These are phyloP conservation scores for Hypoxylon sp. DNA, from an alignment of 2,329 filamentous ascomycete genomes.

Conservation along the genomic window DNA sequence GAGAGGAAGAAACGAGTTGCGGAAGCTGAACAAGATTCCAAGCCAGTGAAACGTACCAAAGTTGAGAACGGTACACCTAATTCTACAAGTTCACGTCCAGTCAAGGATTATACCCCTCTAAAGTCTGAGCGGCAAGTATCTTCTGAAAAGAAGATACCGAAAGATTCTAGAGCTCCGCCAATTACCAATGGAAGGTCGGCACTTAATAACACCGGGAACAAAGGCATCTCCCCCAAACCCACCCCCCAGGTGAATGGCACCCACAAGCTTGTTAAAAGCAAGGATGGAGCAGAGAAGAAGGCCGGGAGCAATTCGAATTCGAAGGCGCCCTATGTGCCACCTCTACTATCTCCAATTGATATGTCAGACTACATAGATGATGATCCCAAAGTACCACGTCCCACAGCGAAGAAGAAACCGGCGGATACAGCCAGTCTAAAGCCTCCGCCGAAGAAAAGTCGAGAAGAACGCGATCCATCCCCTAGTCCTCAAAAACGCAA, in stretches of 20 bases:
- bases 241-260: constrained; percentile 62
- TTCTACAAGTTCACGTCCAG: constrained; percentile 39
- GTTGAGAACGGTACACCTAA: constrained; percentile 55
- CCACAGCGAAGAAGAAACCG: constrained; percentile 56
- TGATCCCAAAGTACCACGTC: constrained; percentile 46
- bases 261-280: constrained; percentile 54
- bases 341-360: constrained; percentile 66
- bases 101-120: constrained; percentile 45
- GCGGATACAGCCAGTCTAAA: constrained; percentile 51
- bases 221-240: constrained; percentile 56
- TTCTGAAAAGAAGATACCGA: constrained; percentile 46
- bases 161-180: constrained; percentile 46
- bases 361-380: constrained; percentile 59
- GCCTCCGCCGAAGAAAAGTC: constrained; percentile 48
- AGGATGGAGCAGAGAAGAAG: constrained; percentile 58
- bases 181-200: constrained; percentile 49
- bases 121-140: constrained; percentile 46
- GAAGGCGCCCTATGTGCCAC: constrained; percentile 62
- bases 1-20: constrained; percentile 64
- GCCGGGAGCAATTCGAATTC: constrained; percentile 53
- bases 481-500: constrained; percentile 58
- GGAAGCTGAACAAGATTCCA: constrained; percentile 61
- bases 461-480: constrained; percentile 51
- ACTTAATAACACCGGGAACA: constrained; percentile 43
- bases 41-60: constrained; percentile 64